These are phyloP conservation scores for Candida krabiensis DNA, from an alignment of 805 yeast genomes.

Conservation along the genomic window DNA sequence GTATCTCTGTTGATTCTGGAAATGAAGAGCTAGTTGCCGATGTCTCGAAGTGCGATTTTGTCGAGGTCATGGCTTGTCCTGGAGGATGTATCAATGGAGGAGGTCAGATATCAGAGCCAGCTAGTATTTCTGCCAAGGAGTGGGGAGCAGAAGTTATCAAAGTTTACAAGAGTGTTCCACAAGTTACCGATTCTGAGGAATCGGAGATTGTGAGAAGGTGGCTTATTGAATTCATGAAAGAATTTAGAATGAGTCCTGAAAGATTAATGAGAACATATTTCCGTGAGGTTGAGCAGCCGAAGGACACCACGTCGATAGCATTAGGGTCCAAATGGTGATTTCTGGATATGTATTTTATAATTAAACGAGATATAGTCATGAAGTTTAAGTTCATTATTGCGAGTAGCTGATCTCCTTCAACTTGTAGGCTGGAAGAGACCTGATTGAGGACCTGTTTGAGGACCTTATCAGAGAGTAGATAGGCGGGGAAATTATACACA, in stretches of 20 bases:
- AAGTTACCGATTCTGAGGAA: background rate
- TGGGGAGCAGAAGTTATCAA: conserved; percentile 43
- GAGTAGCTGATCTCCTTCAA: too few relatives aligned
- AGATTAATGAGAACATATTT: conserved; percentile 49
- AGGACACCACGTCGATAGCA: conserved; percentile 45
- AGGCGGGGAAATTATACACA: too few relatives aligned
- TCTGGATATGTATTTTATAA: background rate
- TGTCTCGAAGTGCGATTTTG: conserved; percentile 69
- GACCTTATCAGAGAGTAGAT: too few relatives aligned
- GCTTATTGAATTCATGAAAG: conserved; percentile 33
- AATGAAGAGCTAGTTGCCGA: conserved; percentile 41
- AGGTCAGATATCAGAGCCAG: conserved; percentile 69
- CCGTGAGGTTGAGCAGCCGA: conserved; percentile 50
- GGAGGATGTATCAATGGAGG: conserved; percentile 98
- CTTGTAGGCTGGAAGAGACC: too few relatives aligned
- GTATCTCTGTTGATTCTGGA: conserved; percentile 5
- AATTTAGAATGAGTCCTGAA: conserved; percentile 27
- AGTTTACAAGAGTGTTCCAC: conserved; percentile 37
- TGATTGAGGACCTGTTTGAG: too few relatives aligned
- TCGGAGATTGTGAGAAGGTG: conserved; percentile 27
- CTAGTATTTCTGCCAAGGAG: conserved; percentile 34
- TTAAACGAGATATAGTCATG: too few relatives aligned
- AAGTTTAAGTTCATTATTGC: too few relatives aligned
- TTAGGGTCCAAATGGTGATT: conserved; percentile 58
- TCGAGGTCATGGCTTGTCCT: conserved; percentile 98